Percentiles rank a stretch among this genome's conserved stretches.
phyloP scores from a whole-genome alignment of 192 early-diverging fungal genomes.

The Coemansia interrupta region DNA sequence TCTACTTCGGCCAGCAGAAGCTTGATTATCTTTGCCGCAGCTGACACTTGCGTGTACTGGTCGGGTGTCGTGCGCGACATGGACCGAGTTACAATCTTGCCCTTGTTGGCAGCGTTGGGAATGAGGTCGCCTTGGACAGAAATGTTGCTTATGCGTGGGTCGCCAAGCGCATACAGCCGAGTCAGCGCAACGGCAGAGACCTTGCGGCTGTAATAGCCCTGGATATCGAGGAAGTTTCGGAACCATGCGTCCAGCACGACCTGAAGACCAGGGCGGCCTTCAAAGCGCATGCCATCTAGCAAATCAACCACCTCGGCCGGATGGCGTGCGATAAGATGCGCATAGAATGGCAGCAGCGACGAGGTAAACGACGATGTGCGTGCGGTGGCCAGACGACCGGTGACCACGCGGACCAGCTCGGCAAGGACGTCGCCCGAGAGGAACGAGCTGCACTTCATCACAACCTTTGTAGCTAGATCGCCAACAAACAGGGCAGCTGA shows the following conservation, averaged over 20 bases:
- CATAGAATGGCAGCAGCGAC: slow-evolving; percentile 82
- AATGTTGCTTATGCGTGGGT: slow-evolving; percentile 63
- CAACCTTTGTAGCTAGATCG: slow-evolving; percentile 80
- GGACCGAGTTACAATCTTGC: slow-evolving; percentile 61
- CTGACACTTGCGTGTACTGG: slow-evolving; percentile 72
- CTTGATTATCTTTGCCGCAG: slow-evolving; percentile 82
- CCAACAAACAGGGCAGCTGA: slow-evolving; percentile 84
- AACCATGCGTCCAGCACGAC: slow-evolving; percentile 77
- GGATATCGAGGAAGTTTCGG: slow-evolving; percentile 77
- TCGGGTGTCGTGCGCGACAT: slow-evolving; percentile 58
- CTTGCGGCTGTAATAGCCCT: slow-evolving; percentile 81
- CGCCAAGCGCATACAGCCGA: slow-evolving; percentile 64
- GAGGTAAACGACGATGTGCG: slow-evolving; percentile 77
- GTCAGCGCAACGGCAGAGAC: slow-evolving; percentile 71
- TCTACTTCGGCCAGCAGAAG: slow-evolving; percentile 77
- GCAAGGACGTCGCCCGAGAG: slow-evolving; percentile 53
- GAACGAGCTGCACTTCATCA: slow-evolving; percentile 63
- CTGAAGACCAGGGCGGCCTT: slow-evolving; percentile 65
- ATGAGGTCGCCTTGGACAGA: slow-evolving; percentile 81
- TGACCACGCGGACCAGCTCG: slow-evolving; percentile 74
- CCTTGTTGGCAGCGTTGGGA: slow-evolving; percentile 31
- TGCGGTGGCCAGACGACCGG: slow-evolving; percentile 66
- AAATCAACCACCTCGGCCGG: slow-evolving; percentile 70
- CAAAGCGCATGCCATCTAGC: slow-evolving; percentile 57
- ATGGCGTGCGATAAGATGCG: slow-evolving; percentile 73